A percentile compares a stretch with the other conserved stretches of the same genome.
Evolutionary conservation across 2,329 filamentous ascomycete species (phyloP).

Genomic region (Aspergillus ruber): DNA sequence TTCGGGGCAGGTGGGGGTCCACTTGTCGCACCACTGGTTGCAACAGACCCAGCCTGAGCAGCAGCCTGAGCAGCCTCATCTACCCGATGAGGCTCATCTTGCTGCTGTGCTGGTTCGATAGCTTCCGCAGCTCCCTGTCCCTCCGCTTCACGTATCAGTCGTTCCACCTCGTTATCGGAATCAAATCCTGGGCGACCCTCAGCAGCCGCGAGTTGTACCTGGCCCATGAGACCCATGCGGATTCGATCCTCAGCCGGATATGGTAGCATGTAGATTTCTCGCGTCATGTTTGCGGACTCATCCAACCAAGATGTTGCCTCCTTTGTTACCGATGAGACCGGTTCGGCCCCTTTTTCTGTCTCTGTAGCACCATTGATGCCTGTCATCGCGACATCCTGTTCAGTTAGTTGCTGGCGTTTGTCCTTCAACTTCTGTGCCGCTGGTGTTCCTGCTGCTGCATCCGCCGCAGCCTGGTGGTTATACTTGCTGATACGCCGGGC

Average conservation of each 20-base stretch:
- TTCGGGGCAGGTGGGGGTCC: constrained; percentile 18
- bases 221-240: constrained; percentile 41
- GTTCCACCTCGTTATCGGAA: constrained; percentile 44
- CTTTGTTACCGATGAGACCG: constrained; percentile 34
- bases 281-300: constrained; percentile 34
- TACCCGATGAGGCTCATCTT: constrained; percentile 28
- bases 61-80: constrained; percentile 30
- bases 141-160: constrained; percentile 49
- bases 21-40: constrained; percentile 8
- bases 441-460: constrained; percentile 29
- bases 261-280: constrained; percentile 36
- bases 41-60: constrained; percentile 22
- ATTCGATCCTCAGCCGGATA: constrained; percentile 42
- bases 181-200: constrained; percentile 52
- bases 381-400: constrained; percentile 29
- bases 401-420: constrained; percentile 12
- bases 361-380: constrained; percentile 22
- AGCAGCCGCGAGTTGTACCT: constrained; percentile 36
- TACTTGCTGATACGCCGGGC: constrained; percentile 43
- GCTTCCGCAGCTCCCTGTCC: constrained; percentile 43
- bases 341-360: constrained; percentile 16
- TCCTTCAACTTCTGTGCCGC: constrained; percentile 13
- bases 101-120: constrained; percentile 29
- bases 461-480: constrained; percentile 39
- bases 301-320: constrained; percentile 37